These are phyloP conservation scores for Nicotiana attenuata DNA, from an alignment of 257 asterid genomes.

Conservation along the genomic window DNA sequence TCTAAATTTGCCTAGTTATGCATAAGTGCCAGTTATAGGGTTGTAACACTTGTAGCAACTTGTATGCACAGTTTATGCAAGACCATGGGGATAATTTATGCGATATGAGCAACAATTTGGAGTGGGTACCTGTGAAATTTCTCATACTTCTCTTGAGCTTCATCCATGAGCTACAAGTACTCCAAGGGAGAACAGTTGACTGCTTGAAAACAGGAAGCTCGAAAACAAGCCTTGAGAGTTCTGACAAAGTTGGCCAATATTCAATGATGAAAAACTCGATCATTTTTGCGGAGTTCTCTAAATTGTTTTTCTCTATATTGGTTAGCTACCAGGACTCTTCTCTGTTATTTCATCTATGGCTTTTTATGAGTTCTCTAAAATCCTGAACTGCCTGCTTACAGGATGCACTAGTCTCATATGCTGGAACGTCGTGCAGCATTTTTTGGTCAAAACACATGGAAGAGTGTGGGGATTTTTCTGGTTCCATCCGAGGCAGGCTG, in stretches of 20 bases:
- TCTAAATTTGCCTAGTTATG: not conserved
- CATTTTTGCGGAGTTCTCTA: slow-evolving; percentile 42
- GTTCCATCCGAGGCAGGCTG: slow-evolving; percentile 72
- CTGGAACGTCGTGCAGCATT: slow-evolving; percentile 57
- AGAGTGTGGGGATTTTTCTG: slow-evolving; percentile 49
- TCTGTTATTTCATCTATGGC: not conserved
- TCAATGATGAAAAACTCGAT: slow-evolving; percentile 27
- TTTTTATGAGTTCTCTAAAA: not conserved
- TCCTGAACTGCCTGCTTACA: slow-evolving; percentile 21
- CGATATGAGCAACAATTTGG: slow-evolving; percentile 34
- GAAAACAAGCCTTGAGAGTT: slow-evolving; percentile 27
- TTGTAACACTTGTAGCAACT: not conserved
- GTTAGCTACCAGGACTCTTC: slow-evolving; percentile 24
- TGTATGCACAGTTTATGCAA: slow-evolving; percentile 49
- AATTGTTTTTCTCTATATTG: slow-evolving; percentile 48
- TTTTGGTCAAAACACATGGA: slow-evolving; percentile 46
- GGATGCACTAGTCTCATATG: slow-evolving; percentile 58
- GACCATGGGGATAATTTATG: slow-evolving; percentile 47
- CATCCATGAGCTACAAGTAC: slow-evolving; percentile 66
- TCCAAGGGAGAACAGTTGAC: slow-evolving; percentile 43
- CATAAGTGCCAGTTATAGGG: not conserved
- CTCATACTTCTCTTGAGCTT: slow-evolving; percentile 64
- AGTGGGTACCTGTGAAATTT: slow-evolving; percentile 62
- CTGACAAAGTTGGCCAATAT: slow-evolving; percentile 24
- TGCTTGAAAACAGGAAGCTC: slow-evolving; percentile 28